Evolutionary conservation across 2,329 filamentous ascomycete genomes (phyloP), one percentile per base, ranked within the genome.

Genomic region (Fusarium cicatricum): DNA sequence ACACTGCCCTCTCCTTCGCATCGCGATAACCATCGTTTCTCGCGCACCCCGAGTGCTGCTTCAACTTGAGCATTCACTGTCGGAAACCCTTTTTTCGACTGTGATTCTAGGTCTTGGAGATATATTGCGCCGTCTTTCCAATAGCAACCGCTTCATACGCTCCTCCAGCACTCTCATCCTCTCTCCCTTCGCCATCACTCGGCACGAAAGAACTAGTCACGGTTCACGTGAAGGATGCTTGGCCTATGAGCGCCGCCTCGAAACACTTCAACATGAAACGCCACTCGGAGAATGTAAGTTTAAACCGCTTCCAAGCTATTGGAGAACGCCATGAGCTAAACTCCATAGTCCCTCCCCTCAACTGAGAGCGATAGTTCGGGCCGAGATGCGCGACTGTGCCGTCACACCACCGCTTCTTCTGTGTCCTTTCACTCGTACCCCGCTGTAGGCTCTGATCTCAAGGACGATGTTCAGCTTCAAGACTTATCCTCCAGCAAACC

Each of bases 361-460:
- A 55, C 55, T n/a, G 60, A 55, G 36, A 62, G 59, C 23, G 50
- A 60, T 37, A 46, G 63, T 60, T 62, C 59, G 59, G 59, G 45
- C 59, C 59, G 59, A 60, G 59, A 44, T 60, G 60, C 42, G 36
- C 55, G 55, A 21, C 36, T 45, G 29, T 55, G 41, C 9, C 45
- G 58, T 63, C 44, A 63, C 54, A 62, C 58, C 34, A 56, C 59
- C 19, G 55, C 45, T 12, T 60, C 59, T 19, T 45, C 59, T 14
- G 32, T 52, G 14, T 62, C 58, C 33, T 62, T 29, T 33, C 59
- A 47, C 28, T 62, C 59, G 4, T 40, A 62, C 33, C 54, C 39
- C 3, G 60, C 60, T 45, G 42, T 23, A 14, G 46, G 45, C 21
- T 63, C 59, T 34, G 34, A 29, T 16, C 29, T 56, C 14, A 50